Evolutionary conservation across 768 basidiomycete genomes (phyloP), one percentile per base, ranked within the genome.

Genomic region (Boletus reticuloceps): DNA sequence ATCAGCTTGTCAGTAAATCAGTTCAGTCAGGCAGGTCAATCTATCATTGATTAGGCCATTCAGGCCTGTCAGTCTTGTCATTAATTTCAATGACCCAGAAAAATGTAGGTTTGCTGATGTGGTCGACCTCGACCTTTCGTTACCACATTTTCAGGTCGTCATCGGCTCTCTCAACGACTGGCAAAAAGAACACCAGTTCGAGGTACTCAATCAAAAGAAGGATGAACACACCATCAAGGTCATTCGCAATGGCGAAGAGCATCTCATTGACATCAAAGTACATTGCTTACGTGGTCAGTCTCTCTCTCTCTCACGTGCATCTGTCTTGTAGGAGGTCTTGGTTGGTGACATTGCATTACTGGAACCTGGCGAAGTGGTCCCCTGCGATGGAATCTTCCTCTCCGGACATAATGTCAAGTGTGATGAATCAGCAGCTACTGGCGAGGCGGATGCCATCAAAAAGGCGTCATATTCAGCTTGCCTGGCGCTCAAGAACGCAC

Each of bases 141-240:
- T n/a, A 61, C 29, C 37, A 16, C 17, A n/a, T 22, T 36, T 31
- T 2, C 56, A 89, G 88, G 87, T 92, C 54, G 64, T 93, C 41
- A 95, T 99, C 53, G 96, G 96, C 31, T 94, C 94, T 13, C 61
- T 98, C 42, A 98, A 98, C 65, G 97, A 99, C 72, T 99, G 91
- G 89, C 94, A 98, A 72, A 98, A 98, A 72, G 97, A 99, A 71
- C 86, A 86, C 2, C 97, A 98, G 73, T 99, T 99, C 77, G 85
- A 88, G 64, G 79, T 77, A 19, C 81, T 99, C 40, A 98, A 98
- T 66, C 91, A 89, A 62, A 89, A 95, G 73, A 96, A 96, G 72
- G 96, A 98, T 53, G 97, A 96, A 62, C 89, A 96, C 27, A 83
- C 81, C 6, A 85, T 94, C 62, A 94, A 94, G 71, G 86, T 89